Conservation (phyloP, 1,139 yeast species). For the Blastobotrys ciferrii region DNA sequence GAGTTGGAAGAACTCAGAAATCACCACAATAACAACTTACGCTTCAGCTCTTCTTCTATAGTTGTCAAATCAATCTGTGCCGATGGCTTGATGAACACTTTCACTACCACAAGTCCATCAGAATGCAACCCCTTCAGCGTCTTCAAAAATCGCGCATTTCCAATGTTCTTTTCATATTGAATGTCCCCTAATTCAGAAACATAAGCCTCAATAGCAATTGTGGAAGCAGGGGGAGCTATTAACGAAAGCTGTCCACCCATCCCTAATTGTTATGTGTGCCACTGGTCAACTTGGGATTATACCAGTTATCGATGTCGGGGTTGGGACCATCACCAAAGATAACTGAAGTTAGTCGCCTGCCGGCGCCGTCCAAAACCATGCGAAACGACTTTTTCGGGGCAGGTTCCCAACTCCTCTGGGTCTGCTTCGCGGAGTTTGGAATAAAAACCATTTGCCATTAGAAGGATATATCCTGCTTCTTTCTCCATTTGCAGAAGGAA, state of each 20-base stretch:
- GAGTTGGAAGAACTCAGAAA: neutral
- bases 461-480: too few species aligned
- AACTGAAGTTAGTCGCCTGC: too few species aligned
- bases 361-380: too few species aligned
- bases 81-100: conserved; percentile 76
- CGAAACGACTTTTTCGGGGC: too few species aligned
- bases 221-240: conserved; percentile 85
- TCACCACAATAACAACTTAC: conserved; percentile 20
- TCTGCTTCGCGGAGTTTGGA: conserved; percentile 2
- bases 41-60: conserved; percentile 24
- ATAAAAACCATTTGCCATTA: too few species aligned
- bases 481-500: too few species aligned
- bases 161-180: conserved; percentile 67
- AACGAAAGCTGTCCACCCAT: conserved; percentile 90
- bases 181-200: conserved; percentile 72
- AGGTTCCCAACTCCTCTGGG: too few species aligned
- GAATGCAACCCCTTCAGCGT: conserved; percentile 66
- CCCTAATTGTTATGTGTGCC: conserved; percentile 3
- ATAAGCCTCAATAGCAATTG: conserved; percentile 89
- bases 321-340: too few species aligned
- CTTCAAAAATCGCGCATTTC: conserved; percentile 79
- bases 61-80: conserved; percentile 40
- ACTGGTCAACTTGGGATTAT: too few species aligned
- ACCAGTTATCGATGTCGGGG: too few species aligned
- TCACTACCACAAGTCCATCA: conserved; percentile 73